Conservation (phyloP, 768 basidiomycete genomes). For the Crepidotus variabilis region DNA sequence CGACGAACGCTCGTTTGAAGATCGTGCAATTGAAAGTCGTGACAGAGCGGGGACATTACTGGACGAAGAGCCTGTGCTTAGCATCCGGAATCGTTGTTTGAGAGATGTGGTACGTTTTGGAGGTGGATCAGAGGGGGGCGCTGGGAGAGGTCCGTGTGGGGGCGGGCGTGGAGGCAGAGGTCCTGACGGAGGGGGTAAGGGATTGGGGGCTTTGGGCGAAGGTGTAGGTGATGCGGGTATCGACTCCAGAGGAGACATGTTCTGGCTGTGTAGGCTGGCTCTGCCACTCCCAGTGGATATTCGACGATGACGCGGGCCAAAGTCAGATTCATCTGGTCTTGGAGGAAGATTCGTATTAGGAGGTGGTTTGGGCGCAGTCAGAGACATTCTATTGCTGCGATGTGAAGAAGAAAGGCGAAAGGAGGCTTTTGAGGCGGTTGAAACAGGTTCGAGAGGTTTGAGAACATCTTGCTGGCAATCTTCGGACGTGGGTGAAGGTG, state of each 20-base stretch:
- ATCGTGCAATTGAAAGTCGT: constrained; percentile 5
- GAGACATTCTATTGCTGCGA: constrained; percentile 54
- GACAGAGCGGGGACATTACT: constrained; percentile 9
- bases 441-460: constrained; percentile 15
- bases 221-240: constrained; percentile 46
- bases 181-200: constrained; percentile 41
- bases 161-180: constrained; percentile 35
- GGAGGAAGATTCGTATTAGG: constrained; percentile 60
- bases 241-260: constrained; percentile 28
- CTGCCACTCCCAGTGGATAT: constrained; percentile 33
- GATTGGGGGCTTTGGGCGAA: constrained; percentile 22
- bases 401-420: constrained; percentile 58
- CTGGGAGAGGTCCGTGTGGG: constrained; percentile 16
- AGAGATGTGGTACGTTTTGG: constrained; percentile 40
- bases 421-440: constrained; percentile 27
- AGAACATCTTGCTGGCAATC: constrained; percentile 19
- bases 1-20: constrained; percentile 12
- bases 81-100: constrained; percentile 63
- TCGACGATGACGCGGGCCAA: constrained; percentile 25
- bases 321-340: constrained; percentile 56
- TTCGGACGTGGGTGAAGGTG: constrained; percentile 37
- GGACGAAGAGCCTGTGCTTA: constrained; percentile 52
- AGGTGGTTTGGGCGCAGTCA: constrained; percentile 61
- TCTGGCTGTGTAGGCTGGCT: neutral
- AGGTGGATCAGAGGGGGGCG: constrained; percentile 7